Percentiles rank a stretch among this genome's conserved stretches.
Evolutionary conservation across 2,329 filamentous ascomycete genomes (phyloP).

Genomic region (Ilyonectria destructans): DNA sequence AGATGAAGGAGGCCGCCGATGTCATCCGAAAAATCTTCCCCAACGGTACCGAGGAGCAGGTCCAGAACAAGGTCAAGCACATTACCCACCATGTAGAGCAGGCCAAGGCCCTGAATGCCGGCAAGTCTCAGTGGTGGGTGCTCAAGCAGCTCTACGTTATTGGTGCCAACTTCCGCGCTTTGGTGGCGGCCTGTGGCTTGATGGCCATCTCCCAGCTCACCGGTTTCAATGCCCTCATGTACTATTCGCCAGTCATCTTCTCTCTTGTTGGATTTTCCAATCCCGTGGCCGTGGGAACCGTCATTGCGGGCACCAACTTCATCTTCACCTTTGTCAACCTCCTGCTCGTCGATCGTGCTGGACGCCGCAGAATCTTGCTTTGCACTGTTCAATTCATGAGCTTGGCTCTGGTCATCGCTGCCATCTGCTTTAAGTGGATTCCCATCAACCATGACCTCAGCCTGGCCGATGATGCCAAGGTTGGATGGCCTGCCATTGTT

Average conservation of each 20-base stretch:
- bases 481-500: constrained; percentile 58
- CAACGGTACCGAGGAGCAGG: constrained; percentile 59
- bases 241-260: constrained; percentile 67
- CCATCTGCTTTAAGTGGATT: constrained; percentile 59
- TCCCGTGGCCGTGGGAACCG: constrained; percentile 62
- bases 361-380: constrained; percentile 62
- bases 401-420: constrained; percentile 58
- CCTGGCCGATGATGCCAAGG: constrained; percentile 53
- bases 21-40: constrained; percentile 60
- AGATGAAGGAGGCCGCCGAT: constrained; percentile 56
- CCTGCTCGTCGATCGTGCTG: constrained; percentile 62
- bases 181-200: constrained; percentile 64
- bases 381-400: constrained; percentile 63
- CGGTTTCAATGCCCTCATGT: constrained; percentile 68
- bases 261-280: constrained; percentile 66
- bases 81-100: constrained; percentile 58
- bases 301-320: constrained; percentile 64
- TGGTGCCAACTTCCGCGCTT: constrained; percentile 61
- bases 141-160: constrained; percentile 63
- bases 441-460: constrained; percentile 61
- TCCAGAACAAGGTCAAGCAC: constrained; percentile 61
- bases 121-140: constrained; percentile 59
- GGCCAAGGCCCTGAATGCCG: constrained; percentile 56
- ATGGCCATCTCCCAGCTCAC: constrained; percentile 69
- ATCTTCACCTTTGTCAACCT: constrained; percentile 66